Percentiles rank a stretch among this genome's conserved stretches.
These are phyloP conservation scores for Ustilago bromivora DNA, from an alignment of 1,284 basidiomycete genomes.

Conservation along the genomic window DNA sequence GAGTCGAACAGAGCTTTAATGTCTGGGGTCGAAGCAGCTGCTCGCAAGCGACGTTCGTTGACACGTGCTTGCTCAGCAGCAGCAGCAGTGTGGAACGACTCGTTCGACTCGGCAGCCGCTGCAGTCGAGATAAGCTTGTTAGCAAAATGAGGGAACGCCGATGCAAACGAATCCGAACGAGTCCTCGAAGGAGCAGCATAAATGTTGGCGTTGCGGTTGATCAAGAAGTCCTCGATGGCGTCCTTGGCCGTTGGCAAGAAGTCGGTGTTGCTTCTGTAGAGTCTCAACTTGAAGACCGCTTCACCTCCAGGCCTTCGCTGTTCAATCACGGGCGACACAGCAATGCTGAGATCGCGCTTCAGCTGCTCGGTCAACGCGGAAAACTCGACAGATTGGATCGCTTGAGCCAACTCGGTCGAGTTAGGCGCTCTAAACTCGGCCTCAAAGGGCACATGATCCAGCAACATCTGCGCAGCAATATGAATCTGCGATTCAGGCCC, in stretches of 20 bases:
- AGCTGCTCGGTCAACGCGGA: slow-evolving; percentile 84
- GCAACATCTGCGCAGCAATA: slow-evolving; percentile 93
- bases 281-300: slow-evolving; percentile 89
- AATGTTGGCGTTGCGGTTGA: slow-evolving; percentile 78
- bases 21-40: slow-evolving; percentile 89
- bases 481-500: slow-evolving; percentile 97
- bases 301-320: slow-evolving; percentile 73
- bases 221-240: slow-evolving; percentile 90
- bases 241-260: slow-evolving; percentile 89
- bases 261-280: slow-evolving; percentile 81
- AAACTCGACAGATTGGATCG: slow-evolving; percentile 84
- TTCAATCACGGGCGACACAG: slow-evolving; percentile 79
- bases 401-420: slow-evolving; percentile 78
- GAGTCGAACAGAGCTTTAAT: slow-evolving; percentile 89
- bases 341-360: slow-evolving; percentile 92
- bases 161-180: slow-evolving; percentile 88
- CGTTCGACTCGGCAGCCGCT: slow-evolving; percentile 53
- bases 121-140: slow-evolving; percentile 78
- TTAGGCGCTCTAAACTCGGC: slow-evolving; percentile 92
- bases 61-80: slow-evolving; percentile 71
- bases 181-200: slow-evolving; percentile 70
- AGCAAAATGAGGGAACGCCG: slow-evolving; percentile 96
- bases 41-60: slow-evolving; percentile 80
- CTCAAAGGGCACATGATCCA: slow-evolving; percentile 95
- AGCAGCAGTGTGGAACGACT: slow-evolving; percentile 55